Evolutionary conservation across 768 basidiomycete genomes (phyloP), one percentile per base, ranked within the genome.

Genomic region (Boletus reticulatus): DNA sequence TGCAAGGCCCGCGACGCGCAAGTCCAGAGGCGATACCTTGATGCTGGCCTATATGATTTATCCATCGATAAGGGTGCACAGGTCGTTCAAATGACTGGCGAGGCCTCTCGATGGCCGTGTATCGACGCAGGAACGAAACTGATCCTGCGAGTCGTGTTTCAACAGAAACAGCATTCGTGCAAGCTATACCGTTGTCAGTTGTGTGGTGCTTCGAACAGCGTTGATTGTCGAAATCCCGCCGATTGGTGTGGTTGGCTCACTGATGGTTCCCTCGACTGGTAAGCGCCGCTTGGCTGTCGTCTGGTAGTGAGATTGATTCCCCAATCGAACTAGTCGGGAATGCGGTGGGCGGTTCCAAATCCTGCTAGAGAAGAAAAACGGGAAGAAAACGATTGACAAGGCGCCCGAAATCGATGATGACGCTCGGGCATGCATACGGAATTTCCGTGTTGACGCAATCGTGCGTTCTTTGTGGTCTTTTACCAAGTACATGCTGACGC

Each of bases 281-380:
- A 14, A 39, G 67, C 4, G 1, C n/a, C n/a, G n/a, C n/a, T 20
- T 20, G 3, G 17, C 42, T 29, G 7, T 19, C 12, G 13, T 38
- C 42, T 4, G 7, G 19, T 39, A 11, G 12, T 14, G 0, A 14
- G 29, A 1, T 27, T 51, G 16, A 56, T 27, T 22, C 7, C 4
- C 36, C n/a, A 10, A 31, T 17, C 44, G 8, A 36, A 19, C 5
- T 17, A 66, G 65, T 10, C 42, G 29, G n/a, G 53, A 57, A 13
- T 66, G 65, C 6, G 65, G 65, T 12, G 66, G 62, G 6, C 59
- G 65, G 10, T 66, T 64, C 36, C 65, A 66, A 13, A 67, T 66
- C 12, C 48, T 62, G 20, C 56, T 66, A 10, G 65, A 66, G 27
- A 67, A 57, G 49, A 58, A 50, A 45, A 49, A 44, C 8, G 44